Evolutionary conservation across 225 moss, liverwort and hornwort genomes (phyloP).

Genomic region (Takakia lepidozioides): DNA sequence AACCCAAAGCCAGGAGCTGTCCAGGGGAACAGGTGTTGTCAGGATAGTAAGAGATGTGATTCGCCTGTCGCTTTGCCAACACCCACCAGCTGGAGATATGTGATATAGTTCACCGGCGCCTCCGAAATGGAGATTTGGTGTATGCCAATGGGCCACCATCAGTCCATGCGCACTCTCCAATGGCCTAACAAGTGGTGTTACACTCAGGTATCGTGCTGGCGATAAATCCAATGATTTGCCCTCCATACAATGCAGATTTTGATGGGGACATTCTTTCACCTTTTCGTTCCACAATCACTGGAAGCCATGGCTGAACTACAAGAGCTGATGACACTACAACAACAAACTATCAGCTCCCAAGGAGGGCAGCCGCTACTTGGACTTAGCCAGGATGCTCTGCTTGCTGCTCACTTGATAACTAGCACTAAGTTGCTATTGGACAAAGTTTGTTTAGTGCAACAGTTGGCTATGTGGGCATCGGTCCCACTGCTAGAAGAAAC

Average conservation of each 20-base stretch:
- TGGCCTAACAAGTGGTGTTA: slow-evolving; percentile 63
- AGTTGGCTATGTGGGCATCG: slow-evolving; percentile 57
- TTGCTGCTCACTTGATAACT: slow-evolving; percentile 70
- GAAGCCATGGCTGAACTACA: slow-evolving; percentile 62
- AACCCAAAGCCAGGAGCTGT: slow-evolving; percentile 13
- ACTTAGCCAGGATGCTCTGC: slow-evolving; percentile 60
- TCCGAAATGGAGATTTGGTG: slow-evolving; percentile 69
- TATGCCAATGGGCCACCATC: slow-evolving; percentile 87
- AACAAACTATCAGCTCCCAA: slow-evolving; percentile 67
- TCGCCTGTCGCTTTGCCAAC: slow-evolving; percentile 16
- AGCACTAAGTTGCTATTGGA: slow-evolving; percentile 45
- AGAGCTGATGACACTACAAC: slow-evolving; percentile 67
- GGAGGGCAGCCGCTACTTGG: slow-evolving; percentile 74
- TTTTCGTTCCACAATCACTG: slow-evolving; percentile 78
- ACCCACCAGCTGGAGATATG: slow-evolving; percentile 44
- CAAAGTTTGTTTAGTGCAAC: slow-evolving; percentile 48
- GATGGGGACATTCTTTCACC: slow-evolving; percentile 84
- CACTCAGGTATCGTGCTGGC: slow-evolving; percentile 47
- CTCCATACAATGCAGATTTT: slow-evolving; percentile 85
- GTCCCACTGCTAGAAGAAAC: slow-evolving; percentile 44
- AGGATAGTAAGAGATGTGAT: slow-evolving; percentile 36
- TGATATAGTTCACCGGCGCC: slow-evolving; percentile 55
- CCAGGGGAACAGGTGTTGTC: slow-evolving; percentile 20
- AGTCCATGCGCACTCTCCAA: slow-evolving; percentile 80
- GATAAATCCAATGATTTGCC: slow-evolving; percentile 77